Evolutionary conservation across 495 filamentous ascomycete genomes (phyloP), one percentile per base, ranked within the genome.

Genomic region (Aspergillus avenaceus): DNA sequence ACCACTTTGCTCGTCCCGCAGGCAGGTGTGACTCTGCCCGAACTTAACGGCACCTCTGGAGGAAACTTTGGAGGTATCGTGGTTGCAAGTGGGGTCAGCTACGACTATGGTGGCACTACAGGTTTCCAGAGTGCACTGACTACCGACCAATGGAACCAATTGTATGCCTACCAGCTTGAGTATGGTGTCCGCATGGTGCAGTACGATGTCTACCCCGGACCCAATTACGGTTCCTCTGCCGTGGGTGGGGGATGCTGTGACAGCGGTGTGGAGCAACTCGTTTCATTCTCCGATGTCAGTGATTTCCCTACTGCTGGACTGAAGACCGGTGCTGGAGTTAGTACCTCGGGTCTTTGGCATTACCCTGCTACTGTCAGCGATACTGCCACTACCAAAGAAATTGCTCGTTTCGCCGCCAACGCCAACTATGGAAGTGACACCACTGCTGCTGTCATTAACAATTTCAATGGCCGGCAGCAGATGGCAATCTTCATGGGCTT

Each of bases 141-240:
- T 2, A 60, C 68, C 6, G 73, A 71, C 27, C 81, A 84, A 63
- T 82, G 79, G 81, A 66, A 74, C 28, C 58, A 69, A 49, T 55
- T 84, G 1, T 83, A 78, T 55, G 67, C 71, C 23, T 84, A 84
- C 51, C 81, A 84, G 64, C 70, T 72, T 4, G 63, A 59, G 22
- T 84, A 79, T 49, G 73, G 76, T n/a, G 73, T 83, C 3, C 73
- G 81, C 18, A 80, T 84, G 78, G 80, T 84, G 24, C 76, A 81
- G 42, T 67, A 82, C 12, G 81, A 82, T 61, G 74, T 74, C 13
- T 83, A 70, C 44, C 81, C 81, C 1, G 70, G 71, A 19, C 64
- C 72, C 11, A 69, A 74, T n/a, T 78, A 70, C 43, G 81, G 81
- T 29, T 65, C 66, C 37, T 55, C 49, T n/a, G 56, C 58, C 16